Conservation (phyloP, 1,284 basidiomycete species). For the Filobasidium uniguttulatum region DNA sequence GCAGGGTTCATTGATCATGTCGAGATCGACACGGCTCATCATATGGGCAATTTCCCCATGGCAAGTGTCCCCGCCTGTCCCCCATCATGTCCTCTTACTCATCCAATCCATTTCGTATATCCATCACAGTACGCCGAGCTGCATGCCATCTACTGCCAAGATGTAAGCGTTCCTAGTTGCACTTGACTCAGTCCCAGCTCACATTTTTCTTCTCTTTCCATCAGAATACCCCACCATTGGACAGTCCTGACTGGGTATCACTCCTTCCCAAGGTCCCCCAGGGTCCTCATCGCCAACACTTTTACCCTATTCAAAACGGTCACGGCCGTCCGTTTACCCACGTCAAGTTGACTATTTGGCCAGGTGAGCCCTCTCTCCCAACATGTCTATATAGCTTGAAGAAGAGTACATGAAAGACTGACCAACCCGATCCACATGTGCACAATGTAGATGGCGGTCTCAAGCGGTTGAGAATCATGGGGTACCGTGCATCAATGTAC, state of each 20-base stretch:
- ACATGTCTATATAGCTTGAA: no score
- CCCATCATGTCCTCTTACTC: not conserved
- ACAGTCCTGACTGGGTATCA: slow-evolving; percentile 50
- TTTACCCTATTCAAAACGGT: slow-evolving; percentile 56
- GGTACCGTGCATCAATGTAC: slow-evolving; percentile 43
- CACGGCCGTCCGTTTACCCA: slow-evolving; percentile 55
- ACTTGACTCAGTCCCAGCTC: no score
- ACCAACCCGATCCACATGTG: no score
- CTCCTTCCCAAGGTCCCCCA: slow-evolving; percentile 66
- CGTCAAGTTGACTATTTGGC: slow-evolving; percentile 75
- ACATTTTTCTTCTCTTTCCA: no score
- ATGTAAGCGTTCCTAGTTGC: slow-evolving; percentile 36
- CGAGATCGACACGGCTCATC: slow-evolving; percentile 89
- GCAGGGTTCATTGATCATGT: slow-evolving; percentile 59
- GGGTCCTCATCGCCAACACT: slow-evolving; percentile 81
- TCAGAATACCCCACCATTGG: slow-evolving; percentile 32
- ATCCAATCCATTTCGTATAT: no score
- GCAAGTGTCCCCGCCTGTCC: slow-evolving; percentile 28
- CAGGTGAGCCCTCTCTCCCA: no score
- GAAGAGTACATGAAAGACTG: no score
- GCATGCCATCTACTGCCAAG: slow-evolving; percentile 47
- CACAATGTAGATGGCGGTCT: slow-evolving; percentile 78
- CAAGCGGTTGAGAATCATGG: slow-evolving; percentile 76
- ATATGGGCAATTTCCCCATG: slow-evolving; percentile 92
- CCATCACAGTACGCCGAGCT: slow-evolving; percentile 44